phyloP scores from a whole-genome alignment of 2,329 filamentous ascomycete genomes.

The Lizonia empirigonia region DNA sequence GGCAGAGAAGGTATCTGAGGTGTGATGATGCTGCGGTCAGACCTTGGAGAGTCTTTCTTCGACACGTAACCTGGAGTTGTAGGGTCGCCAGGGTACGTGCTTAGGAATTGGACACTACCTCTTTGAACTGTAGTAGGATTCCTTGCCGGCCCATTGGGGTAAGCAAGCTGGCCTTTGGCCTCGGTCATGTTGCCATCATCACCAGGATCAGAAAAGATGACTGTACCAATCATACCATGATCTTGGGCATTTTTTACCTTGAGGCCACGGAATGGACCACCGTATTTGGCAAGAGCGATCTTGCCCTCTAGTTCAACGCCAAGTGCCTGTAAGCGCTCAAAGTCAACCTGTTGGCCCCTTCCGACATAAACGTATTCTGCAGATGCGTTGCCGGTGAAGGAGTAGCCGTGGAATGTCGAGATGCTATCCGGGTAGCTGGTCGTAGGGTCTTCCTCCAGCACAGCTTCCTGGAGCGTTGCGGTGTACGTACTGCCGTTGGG shows the following conservation, averaged over 20 bases:
- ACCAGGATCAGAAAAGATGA: constrained; percentile 54
- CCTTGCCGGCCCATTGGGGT: constrained; percentile 51
- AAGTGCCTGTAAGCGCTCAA: constrained; percentile 50
- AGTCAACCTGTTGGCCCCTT: constrained; percentile 52
- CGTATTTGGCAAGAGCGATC: constrained; percentile 55
- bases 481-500: constrained; percentile 43
- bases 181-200: constrained; percentile 57
- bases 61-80: constrained; percentile 71
- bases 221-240: constrained; percentile 52
- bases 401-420: constrained; percentile 57
- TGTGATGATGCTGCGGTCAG: constrained; percentile 66
- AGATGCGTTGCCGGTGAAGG: constrained; percentile 52
- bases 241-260: constrained; percentile 57
- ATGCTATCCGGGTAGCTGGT: constrained; percentile 49
- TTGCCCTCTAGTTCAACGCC: constrained; percentile 55
- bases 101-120: constrained; percentile 64
- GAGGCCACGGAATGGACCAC: constrained; percentile 53
- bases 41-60: constrained; percentile 75
- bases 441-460: constrained; percentile 42
- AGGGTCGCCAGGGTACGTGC: constrained; percentile 56
- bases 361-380: constrained; percentile 57
- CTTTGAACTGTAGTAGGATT: constrained; percentile 55
- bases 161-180: constrained; percentile 53
- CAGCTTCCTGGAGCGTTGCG: constrained; percentile 40
- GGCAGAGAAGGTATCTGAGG: constrained; percentile 85